Conservation (phyloP, 495 filamentous ascomycete genomes). For the Neurospora tetraspora region DNA sequence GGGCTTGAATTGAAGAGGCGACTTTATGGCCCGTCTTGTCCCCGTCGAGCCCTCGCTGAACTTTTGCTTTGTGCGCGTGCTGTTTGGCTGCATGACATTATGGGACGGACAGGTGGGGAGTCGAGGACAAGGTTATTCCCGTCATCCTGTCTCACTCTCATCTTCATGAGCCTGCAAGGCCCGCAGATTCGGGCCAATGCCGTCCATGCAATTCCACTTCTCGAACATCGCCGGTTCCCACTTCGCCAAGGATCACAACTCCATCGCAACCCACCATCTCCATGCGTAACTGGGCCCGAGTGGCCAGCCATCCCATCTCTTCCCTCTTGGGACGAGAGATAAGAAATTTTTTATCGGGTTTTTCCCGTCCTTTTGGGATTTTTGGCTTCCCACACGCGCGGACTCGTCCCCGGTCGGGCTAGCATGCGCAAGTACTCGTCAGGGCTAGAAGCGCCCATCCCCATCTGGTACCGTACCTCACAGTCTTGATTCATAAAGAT, state of each 20-base stretch:
- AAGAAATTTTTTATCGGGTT: constrained; percentile 16
- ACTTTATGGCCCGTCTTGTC: neutral
- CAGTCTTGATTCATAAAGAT: constrained; percentile 11
- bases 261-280: neutral
- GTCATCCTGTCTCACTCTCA: neutral
- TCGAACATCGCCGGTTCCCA: neutral
- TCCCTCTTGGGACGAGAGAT: constrained; percentile 12
- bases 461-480: neutral
- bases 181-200: neutral
- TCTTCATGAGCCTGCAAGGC: neutral
- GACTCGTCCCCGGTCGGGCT: neutral
- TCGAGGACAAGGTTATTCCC: neutral
- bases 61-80: neutral
- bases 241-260: neutral
- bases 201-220: neutral
- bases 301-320: neutral
- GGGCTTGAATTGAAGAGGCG: neutral
- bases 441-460: neutral
- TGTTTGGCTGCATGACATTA: neutral
- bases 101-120: neutral
- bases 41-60: neutral
- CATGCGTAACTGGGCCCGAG: neutral
- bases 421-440: neutral
- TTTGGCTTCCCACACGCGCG: constrained; percentile 1
- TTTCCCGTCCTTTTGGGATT: constrained; percentile 1